Conservation (phyloP, 2,329 filamentous ascomycete genomes). For the Xylariomycetidae sp. region DNA sequence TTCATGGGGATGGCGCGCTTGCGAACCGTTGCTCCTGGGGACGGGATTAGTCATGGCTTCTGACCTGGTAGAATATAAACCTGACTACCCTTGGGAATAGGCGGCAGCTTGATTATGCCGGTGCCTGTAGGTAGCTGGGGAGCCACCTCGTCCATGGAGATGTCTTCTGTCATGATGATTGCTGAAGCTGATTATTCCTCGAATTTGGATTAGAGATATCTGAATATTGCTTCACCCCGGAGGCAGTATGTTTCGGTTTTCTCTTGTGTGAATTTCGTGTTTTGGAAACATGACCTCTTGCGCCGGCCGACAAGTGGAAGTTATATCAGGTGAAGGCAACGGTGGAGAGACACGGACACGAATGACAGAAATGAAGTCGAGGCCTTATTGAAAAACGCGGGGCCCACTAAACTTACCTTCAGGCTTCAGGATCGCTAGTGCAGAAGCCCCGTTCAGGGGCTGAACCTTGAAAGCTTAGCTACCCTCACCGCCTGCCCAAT, state of each 20-base stretch:
- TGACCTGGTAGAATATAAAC: neutral
- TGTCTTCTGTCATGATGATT: too few relatives aligned
- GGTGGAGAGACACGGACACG: too few relatives aligned
- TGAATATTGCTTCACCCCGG: too few relatives aligned
- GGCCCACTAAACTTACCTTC: slow-evolving; percentile 9
- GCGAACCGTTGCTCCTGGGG: slow-evolving; percentile 41
- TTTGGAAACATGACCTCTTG: too few relatives aligned
- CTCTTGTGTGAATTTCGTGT: too few relatives aligned
- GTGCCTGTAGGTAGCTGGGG: slow-evolving; percentile 5
- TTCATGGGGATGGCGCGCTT: slow-evolving; percentile 43
- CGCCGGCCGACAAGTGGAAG: too few relatives aligned
- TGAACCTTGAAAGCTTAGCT: neutral
- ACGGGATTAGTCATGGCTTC: slow-evolving; percentile 10
- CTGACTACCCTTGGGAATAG: slow-evolving; percentile 25
- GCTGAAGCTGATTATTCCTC: too few relatives aligned
- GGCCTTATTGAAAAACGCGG: neutral
- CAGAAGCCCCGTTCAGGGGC: neutral
- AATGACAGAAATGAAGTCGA: too few relatives aligned
- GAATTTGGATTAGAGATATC: too few relatives aligned
- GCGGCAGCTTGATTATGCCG: slow-evolving; percentile 21
- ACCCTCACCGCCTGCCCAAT: slow-evolving; percentile 6
- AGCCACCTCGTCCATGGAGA: too few relatives aligned
- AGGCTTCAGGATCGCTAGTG: slow-evolving; percentile 8
- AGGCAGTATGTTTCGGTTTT: too few relatives aligned
- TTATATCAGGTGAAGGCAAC: too few relatives aligned